Percentiles rank a stretch among this genome's conserved stretches.
Evolutionary conservation across 805 yeast genomes (phyloP).

Genomic region (Candida silvicultrix): DNA sequence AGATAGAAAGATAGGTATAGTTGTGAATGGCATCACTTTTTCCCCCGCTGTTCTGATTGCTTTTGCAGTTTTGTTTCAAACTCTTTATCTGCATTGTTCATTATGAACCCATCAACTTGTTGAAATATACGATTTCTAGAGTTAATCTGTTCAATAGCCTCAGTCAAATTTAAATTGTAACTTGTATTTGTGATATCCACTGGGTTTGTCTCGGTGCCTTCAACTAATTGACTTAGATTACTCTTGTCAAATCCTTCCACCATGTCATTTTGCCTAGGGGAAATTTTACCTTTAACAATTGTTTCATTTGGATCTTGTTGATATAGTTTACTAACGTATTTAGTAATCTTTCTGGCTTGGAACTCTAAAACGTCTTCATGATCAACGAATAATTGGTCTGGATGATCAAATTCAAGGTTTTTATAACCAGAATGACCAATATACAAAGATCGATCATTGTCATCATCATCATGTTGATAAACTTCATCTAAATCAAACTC

Average conservation of each 20-base stretch:
- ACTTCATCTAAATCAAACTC: not conserved
- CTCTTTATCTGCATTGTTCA: not conserved
- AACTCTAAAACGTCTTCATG: conserved; percentile 42
- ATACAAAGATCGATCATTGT: not conserved
- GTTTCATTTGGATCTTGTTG: conserved; percentile 13
- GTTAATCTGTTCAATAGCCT: not conserved
- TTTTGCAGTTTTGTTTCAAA: not conserved
- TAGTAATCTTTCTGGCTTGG: conserved; percentile 48
- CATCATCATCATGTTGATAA: not conserved
- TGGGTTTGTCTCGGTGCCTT: not conserved
- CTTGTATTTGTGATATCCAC: not conserved
- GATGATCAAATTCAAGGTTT: conserved; percentile 8
- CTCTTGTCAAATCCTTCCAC: not conserved
- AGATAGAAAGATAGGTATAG: too few relatives aligned
- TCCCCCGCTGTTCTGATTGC: too few relatives aligned
- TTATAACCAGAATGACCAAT: not conserved
- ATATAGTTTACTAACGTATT: conserved; percentile 35
- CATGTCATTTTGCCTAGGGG: not conserved
- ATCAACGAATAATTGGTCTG: conserved; percentile 27
- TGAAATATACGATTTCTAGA: not conserved
- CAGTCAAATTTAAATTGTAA: not conserved
- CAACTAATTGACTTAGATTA: not conserved
- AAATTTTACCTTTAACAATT: not conserved
- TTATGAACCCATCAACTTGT: not conserved
- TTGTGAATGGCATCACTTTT: too few relatives aligned